These are phyloP conservation scores for Lachnum nothofagi DNA, from an alignment of 2,329 filamentous ascomycete species.

Conservation along the genomic window DNA sequence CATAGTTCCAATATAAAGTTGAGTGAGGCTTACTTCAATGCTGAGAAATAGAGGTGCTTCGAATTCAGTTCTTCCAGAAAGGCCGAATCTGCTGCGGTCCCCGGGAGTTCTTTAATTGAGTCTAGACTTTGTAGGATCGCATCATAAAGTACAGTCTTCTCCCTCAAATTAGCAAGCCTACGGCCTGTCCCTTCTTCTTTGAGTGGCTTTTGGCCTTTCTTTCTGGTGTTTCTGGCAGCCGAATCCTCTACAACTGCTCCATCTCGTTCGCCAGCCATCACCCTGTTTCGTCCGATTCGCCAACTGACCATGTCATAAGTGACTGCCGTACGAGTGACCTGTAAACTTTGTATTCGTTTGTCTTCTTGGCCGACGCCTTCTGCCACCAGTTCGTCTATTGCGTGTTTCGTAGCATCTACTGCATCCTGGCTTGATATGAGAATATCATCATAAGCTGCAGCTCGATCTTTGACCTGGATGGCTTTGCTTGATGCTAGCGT, in stretches of 20 bases:
- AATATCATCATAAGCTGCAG: slow-evolving; percentile 84
- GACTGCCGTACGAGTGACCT: slow-evolving; percentile 86
- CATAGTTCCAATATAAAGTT: not conserved
- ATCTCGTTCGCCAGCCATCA: slow-evolving; percentile 78
- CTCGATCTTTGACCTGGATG: slow-evolving; percentile 59
- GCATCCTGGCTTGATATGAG: slow-evolving; percentile 88
- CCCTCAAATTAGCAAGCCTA: slow-evolving; percentile 74
- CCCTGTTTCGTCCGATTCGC: slow-evolving; percentile 87
- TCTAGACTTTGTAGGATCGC: slow-evolving; percentile 86
- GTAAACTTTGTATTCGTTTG: slow-evolving; percentile 81
- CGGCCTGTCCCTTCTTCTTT: slow-evolving; percentile 66
- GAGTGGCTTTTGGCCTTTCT: slow-evolving; percentile 42
- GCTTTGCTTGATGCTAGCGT: slow-evolving; percentile 42
- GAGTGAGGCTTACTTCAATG: slow-evolving; percentile 63
- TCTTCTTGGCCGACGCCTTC: slow-evolving; percentile 84
- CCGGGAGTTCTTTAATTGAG: slow-evolving; percentile 81
- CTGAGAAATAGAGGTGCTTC: slow-evolving; percentile 77
- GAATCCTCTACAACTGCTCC: slow-evolving; percentile 57
- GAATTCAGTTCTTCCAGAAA: slow-evolving; percentile 75
- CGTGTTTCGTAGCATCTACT: slow-evolving; percentile 86
- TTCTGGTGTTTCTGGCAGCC: slow-evolving; percentile 47
- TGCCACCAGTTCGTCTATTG: slow-evolving; percentile 80
- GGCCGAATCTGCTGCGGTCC: slow-evolving; percentile 75
- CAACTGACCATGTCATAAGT: slow-evolving; percentile 93
- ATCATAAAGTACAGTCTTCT: slow-evolving; percentile 85